Base-by-base conservation (phyloP, 768 basidiomycete species). In the Suillus variegatus region DNA sequence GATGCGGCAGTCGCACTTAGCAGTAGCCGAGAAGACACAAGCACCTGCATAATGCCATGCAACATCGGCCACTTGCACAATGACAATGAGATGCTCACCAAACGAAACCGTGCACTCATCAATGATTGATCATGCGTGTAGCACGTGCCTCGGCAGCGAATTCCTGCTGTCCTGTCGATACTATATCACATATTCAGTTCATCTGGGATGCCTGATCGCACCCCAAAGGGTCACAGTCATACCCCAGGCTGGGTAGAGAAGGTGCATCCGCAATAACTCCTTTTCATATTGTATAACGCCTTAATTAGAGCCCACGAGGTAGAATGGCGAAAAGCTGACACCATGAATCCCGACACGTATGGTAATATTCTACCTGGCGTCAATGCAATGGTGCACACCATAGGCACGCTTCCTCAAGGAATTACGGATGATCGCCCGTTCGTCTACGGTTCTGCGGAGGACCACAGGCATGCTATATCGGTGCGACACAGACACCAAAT, bases 391-490 rank as follows among this genome's bases (percentile, higher is more conserved):
- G 94, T 99, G 47, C 95, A 98, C 75, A 97, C 97, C 2, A 83
- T 99, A 25, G 97, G 97, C 56, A 93, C 90, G 18, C 86, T n/a
- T n/a, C n/a, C n/a, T n/a, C 72, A 73, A 70, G 68, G 65, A 63
- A 61, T 67, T 69, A 64, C 74, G 58, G 71, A 68, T 65, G 66
- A 69, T 64, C 84, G 89, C 64, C 85, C 89, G 18, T 99, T 99
- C 77, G 85, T 98, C 46, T 99, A 93, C 79, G 82, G 99, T 64
- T 99, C 97, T 55, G 97, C 97, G 4, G 97, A 97, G 73, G 75
- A 76, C 25, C 87, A 88, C 78, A 87, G 93, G 14, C 97, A 96
- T 35, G 73, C 95, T 71, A 86, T 99, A 61, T 88, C 95, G 32
- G 83, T 86, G 0, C 81, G 92, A 43, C 79, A 95, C 98, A 70